Evolutionary conservation across 257 asterid species (phyloP), one percentile per base, ranked within the genome.

Genomic region (Scutellaria barbata): DNA sequence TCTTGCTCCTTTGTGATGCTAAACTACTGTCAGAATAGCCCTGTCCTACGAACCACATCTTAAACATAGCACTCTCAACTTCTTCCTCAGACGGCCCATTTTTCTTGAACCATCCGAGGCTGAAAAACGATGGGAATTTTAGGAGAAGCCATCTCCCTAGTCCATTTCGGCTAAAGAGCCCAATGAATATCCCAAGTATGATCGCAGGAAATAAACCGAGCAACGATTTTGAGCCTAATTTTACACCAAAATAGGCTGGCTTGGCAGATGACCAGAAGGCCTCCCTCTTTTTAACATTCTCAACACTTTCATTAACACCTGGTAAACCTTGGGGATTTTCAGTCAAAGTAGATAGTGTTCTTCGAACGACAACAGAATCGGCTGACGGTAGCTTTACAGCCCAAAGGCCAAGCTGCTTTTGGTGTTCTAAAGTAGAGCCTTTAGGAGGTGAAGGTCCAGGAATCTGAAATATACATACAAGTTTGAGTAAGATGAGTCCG

Each of bases 161-260:
- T 52, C 84, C 71, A 35, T 6, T 14, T 56, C 74, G 85, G 57
- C 92, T 77, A 10, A 93, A 69, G 66, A 86, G 79, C n/a, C 85
- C 92, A 8, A 93, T 46, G 80, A 86, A 84, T n/a, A 83, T 4
- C 50, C 95, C 96, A 0, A 92, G 76, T 4, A 72, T 11, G 56
- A 92, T 81, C 58, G 74, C 45, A 4, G 95, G 84, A 20, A 88
- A 57, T 66, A 92, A 72, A 6, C 85, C 94, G 8, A 89, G 56
- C 52, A 74, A 10, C 5, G 92, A 89, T 66, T 88, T 87, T 6
- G 86, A 45, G 6, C 86, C 95, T 12, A 88, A 53, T 80, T 90
- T 92, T 64, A 87, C 89, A 9, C 96, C 93, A 35, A 92, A 92
- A 65, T 92, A 90, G 35, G 93, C 90, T 4, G 97, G 97, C 79